Conservation (phyloP, 2,329 filamentous ascomycete species). For the Calonectria pauciramosa region DNA sequence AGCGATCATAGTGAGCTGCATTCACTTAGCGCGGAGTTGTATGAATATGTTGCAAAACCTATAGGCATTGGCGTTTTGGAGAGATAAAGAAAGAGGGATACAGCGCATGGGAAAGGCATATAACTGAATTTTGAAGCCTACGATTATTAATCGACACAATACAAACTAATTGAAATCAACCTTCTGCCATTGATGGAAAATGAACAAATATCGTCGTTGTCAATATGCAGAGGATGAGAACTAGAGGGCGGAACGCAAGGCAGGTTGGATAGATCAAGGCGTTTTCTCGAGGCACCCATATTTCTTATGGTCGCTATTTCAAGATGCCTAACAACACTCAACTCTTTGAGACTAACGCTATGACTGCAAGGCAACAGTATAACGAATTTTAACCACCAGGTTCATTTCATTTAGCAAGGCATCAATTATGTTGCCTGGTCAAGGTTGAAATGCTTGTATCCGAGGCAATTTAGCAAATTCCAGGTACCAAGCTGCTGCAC, state of each 20-base stretch:
- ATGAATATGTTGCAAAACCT: conserved; percentile 20
- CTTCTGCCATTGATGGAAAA: neutral
- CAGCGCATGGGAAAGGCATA: conserved; percentile 11
- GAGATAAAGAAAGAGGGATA: neutral
- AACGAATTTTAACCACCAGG: neutral
- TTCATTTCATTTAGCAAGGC: neutral
- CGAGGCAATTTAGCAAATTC: conserved; percentile 1
- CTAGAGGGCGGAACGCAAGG: neutral
- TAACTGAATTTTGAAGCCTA: neutral
- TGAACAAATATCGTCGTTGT: too few species aligned
- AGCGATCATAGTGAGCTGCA: conserved; percentile 63
- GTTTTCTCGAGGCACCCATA: neutral
- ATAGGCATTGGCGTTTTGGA: conserved; percentile 15
- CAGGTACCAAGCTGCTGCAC: conserved; percentile 20
- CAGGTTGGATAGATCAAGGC: neutral
- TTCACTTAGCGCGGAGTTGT: neutral
- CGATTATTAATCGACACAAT: conserved; percentile 11
- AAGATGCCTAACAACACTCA: neutral
- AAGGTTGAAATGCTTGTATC: neutral
- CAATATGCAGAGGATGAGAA: neutral
- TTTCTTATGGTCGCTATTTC: neutral
- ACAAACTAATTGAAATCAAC: conserved; percentile 2
- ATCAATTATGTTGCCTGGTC: conserved; percentile 20
- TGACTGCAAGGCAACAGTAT: conserved; percentile 16
- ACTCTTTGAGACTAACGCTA: neutral